Percentiles rank a stretch among this genome's conserved stretches.
These are phyloP conservation scores for Cucumis hystrix DNA, from an alignment of 306 rosid genomes.

Conservation along the genomic window DNA sequence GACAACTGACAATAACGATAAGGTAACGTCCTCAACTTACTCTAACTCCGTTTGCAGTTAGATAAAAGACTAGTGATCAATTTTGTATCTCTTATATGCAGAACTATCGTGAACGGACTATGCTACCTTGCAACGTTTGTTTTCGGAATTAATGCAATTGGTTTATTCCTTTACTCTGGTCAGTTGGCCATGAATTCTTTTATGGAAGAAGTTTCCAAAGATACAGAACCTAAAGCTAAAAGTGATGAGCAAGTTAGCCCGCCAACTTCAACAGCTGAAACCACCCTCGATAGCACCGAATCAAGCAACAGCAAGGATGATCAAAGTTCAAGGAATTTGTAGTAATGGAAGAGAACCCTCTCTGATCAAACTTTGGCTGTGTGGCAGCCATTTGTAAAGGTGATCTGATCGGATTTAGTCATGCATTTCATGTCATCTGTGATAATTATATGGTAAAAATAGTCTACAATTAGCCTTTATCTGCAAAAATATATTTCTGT, in stretches of 20 bases:
- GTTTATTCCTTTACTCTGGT: constrained; percentile 72
- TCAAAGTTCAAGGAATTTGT: constrained; percentile 33
- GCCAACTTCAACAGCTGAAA: constrained; percentile 28
- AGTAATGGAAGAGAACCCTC: constrained; percentile 14
- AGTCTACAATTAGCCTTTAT: neutral
- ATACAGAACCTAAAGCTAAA: constrained; percentile 26
- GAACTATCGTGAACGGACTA: constrained; percentile 80
- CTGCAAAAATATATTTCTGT: neutral
- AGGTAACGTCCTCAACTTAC: constrained; percentile 37
- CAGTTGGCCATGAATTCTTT: constrained; percentile 63
- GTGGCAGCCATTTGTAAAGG: constrained; percentile 9
- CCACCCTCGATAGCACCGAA: constrained; percentile 23
- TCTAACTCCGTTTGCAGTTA: neutral
- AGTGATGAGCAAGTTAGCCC: constrained; percentile 28
- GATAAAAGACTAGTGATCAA: constrained; percentile 11
- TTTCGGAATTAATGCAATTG: constrained; percentile 66
- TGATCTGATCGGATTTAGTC: constrained; percentile 3
- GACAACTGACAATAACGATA: constrained; percentile 77
- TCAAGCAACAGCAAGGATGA: constrained; percentile 31
- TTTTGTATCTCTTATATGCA: constrained; percentile 21
- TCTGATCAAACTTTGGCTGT: neutral
- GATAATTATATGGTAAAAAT: neutral
- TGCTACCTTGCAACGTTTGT: constrained; percentile 91
- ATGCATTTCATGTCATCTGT: neutral
- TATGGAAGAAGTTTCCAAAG: constrained; percentile 33